Base-by-base conservation (phyloP, 345 rosid genomes). In the Gossypium thurberi region DNA sequence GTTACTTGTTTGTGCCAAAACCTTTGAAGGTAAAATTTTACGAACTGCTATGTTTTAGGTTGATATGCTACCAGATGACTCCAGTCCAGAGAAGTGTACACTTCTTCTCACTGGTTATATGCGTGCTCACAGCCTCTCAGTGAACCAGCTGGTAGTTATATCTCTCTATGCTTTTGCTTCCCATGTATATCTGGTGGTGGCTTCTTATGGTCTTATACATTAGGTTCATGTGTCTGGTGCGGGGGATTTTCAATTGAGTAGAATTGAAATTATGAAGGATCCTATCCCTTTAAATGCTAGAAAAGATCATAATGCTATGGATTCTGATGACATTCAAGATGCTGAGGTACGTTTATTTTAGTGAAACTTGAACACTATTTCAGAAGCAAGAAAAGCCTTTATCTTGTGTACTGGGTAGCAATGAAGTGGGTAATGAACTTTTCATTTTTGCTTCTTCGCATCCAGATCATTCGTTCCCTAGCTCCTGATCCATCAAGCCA, bases 171-270 rank as follows among this genome's bases (percentile, higher is more conserved):
- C 62, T 70, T 69, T 48, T 79, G 56, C 60, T 51, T 72, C 53
- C 25, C 66, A 60, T 59, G 68, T 58, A 77, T 47, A 65, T 74
- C 69, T 33, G 74, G 57, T 68, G 28, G 67, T 42, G 26, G 44
- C 74, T 64, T 72, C 74, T 74, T 57, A 37, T 59, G 37, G 74
- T 79, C 28, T 51, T 63, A 28, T 56, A 10, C 13, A 28, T 60
- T 82, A 94, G 98, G 91, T 94, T 73, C 98, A 94, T 62, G 84
- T 94, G 69, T 84, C 98, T 77, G 95, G 97, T 70, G 87, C 84
- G 18, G 98, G 98, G 51, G 97, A 94, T 81, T 94, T 90, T 74
- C 98, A 90, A 76, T 78, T 92, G 79, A 73, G 83, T 69, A 92
- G 89, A 83, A 82, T 94, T 81, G 97, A 94, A 78, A 74, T 88